Evolutionary conservation across 2,329 filamentous ascomycete species (phyloP).

Genomic region (Diaporthe sp.): DNA sequence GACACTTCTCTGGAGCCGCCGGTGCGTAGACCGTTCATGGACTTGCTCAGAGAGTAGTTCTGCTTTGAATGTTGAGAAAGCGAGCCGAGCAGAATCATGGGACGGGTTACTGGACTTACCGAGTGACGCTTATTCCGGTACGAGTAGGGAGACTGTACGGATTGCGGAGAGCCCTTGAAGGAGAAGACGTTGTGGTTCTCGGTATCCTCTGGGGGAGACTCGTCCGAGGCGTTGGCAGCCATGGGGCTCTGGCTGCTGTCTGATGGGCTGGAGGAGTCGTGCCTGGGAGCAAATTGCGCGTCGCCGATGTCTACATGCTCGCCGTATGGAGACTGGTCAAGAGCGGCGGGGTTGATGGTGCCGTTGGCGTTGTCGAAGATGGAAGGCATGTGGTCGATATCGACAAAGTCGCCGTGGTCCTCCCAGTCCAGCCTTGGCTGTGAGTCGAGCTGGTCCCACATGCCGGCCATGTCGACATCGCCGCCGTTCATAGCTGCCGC

Average conservation of each 20-base stretch:
- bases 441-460: constrained; percentile 30
- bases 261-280: constrained; percentile 43
- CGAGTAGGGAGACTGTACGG: constrained; percentile 30
- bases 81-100: neutral
- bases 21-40: constrained; percentile 64
- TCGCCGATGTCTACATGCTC: constrained; percentile 53
- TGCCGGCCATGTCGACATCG: constrained; percentile 59
- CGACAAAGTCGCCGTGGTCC: constrained; percentile 53
- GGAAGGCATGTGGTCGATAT: constrained; percentile 56
- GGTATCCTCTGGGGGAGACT: constrained; percentile 29
- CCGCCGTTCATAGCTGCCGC: constrained; percentile 57
- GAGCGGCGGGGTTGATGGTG: constrained; percentile 54
- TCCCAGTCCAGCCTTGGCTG: constrained; percentile 56
- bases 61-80: constrained; percentile 51
- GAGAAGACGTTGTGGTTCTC: constrained; percentile 36
- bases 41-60: constrained; percentile 66
- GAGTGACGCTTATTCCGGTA: constrained; percentile 58
- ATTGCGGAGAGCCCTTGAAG: constrained; percentile 36
- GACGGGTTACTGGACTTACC: constrained; percentile 50
- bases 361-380: constrained; percentile 52
- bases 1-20: constrained; percentile 67
- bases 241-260: constrained; percentile 65
- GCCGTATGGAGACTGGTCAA: constrained; percentile 47
- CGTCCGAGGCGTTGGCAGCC: constrained; percentile 46
- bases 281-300: constrained; percentile 44